These are phyloP conservation scores for Asterophora parasitica DNA, from an alignment of 768 basidiomycete genomes.

Conservation along the genomic window DNA sequence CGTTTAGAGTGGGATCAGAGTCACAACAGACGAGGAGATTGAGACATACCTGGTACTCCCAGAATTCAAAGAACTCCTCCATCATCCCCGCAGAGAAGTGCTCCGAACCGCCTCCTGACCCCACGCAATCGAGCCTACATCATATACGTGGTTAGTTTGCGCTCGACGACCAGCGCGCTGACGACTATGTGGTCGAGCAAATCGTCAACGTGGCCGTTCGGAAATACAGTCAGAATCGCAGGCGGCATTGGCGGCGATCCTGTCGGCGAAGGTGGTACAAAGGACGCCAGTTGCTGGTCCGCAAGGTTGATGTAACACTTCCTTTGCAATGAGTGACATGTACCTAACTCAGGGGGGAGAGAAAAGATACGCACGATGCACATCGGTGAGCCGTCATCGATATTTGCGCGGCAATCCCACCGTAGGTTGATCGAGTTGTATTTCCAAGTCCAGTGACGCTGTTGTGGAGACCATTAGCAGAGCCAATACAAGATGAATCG, in stretches of 20 bases:
- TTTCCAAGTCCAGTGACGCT: slow-evolving; percentile 40
- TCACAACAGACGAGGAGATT: too few species aligned
- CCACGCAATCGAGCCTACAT: too few species aligned
- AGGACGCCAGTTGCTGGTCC: slow-evolving; percentile 34
- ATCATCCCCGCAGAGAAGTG: too few species aligned
- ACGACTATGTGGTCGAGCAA: slow-evolving; percentile 41
- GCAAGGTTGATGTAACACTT: slow-evolving; percentile 25
- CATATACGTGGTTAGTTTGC: slow-evolving; percentile 27
- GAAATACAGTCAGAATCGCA: slow-evolving; percentile 40
- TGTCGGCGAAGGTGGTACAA: slow-evolving; percentile 43
- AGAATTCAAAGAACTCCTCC: too few species aligned
- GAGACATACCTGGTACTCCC: too few species aligned
- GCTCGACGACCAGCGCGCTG: slow-evolving; percentile 37
- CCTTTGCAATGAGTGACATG: background rate
- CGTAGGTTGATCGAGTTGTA: slow-evolving; percentile 30
- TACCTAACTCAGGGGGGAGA: background rate
- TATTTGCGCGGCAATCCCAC: slow-evolving; percentile 41
- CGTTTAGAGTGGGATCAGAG: too few species aligned
- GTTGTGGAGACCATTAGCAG: background rate
- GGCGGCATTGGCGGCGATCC: slow-evolving; percentile 43
- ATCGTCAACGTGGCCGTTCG: slow-evolving; percentile 33
- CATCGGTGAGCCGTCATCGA: slow-evolving; percentile 44
- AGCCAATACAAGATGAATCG: too few species aligned
- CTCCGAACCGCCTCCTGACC: too few species aligned
- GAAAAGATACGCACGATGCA: slow-evolving; percentile 33